Evolutionary conservation across 2,329 filamentous ascomycete genomes (phyloP).

Genomic region (Stachybotrys chlorohalonatus): DNA sequence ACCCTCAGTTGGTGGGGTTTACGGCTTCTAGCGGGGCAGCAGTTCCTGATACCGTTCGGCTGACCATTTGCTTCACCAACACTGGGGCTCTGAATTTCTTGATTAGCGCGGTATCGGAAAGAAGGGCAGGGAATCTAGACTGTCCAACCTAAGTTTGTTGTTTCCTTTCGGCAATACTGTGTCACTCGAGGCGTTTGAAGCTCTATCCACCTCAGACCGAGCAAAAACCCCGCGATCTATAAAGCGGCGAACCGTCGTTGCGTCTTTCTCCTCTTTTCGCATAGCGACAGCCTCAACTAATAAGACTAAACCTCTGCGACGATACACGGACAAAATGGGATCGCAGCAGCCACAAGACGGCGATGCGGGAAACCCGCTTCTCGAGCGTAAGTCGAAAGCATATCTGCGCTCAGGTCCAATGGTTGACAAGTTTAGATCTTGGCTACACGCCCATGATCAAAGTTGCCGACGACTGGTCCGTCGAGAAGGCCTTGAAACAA

Average conservation of each 20-base stretch:
- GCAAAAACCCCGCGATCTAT: too few relatives aligned
- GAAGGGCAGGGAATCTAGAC: too few relatives aligned
- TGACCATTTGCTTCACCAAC: background rate
- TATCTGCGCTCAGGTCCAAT: background rate
- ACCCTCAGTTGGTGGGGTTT: background rate
- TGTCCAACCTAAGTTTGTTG: too few relatives aligned
- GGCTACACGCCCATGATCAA: slow-evolving; percentile 27
- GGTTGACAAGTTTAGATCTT: slow-evolving; percentile 11
- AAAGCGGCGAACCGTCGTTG: too few relatives aligned
- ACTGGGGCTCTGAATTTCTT: background rate
- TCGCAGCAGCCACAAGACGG: background rate
- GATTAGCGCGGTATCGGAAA: background rate
- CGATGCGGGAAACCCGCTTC: background rate
- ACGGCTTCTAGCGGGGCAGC: background rate
- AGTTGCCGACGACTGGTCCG: slow-evolving; percentile 41
- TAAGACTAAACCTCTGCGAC: too few relatives aligned
- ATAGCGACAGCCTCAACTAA: too few relatives aligned
- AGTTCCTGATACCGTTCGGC: background rate
- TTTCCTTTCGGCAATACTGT: too few relatives aligned
- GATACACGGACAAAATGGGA: slow-evolving; percentile 10
- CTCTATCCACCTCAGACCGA: too few relatives aligned
- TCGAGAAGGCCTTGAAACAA: slow-evolving; percentile 54
- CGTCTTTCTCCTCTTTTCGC: too few relatives aligned
- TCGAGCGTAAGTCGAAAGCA: background rate
- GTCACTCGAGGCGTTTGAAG: too few relatives aligned